Conservation (phyloP, 192 early-diverging fungal species). For the Diversispora eburnea region DNA sequence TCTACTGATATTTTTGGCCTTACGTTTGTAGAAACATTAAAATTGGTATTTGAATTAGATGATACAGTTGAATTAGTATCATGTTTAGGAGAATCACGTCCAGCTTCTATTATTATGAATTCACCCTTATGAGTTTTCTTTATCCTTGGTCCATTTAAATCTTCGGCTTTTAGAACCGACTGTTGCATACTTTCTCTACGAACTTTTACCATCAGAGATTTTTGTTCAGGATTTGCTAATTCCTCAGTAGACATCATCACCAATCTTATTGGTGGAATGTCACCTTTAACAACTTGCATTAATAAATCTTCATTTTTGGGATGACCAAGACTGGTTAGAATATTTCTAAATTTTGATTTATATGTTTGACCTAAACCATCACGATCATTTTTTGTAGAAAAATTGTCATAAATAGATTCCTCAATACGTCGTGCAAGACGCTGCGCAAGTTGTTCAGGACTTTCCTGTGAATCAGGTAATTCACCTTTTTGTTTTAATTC, state of each 20-base stretch:
- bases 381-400: slow-evolving; percentile 37
- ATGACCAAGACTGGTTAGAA: slow-evolving; percentile 76
- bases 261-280: slow-evolving; percentile 59
- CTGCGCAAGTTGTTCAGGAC: slow-evolving; percentile 32
- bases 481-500: slow-evolving; percentile 18
- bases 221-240: slow-evolving; percentile 79
- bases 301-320: slow-evolving; percentile 75
- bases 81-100: slow-evolving; percentile 23
- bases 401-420: slow-evolving; percentile 45
- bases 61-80: not conserved
- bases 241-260: slow-evolving; percentile 81
- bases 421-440: slow-evolving; percentile 45
- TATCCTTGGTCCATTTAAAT: slow-evolving; percentile 46
- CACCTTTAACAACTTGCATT: slow-evolving; percentile 58
- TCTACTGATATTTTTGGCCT: slow-evolving; percentile 16
- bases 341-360: slow-evolving; percentile 74
- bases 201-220: slow-evolving; percentile 53
- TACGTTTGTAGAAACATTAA: not conserved
- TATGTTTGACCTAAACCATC: slow-evolving; percentile 55
- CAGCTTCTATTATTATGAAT: slow-evolving; percentile 41
- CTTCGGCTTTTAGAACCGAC: slow-evolving; percentile 51
- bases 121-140: slow-evolving; percentile 64
- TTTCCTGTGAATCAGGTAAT: not conserved
- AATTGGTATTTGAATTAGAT: slow-evolving; percentile 18
- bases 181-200: slow-evolving; percentile 55